Conservation (phyloP, 108 stramenopile species). For the Fistulifera pelliculosa region DNA sequence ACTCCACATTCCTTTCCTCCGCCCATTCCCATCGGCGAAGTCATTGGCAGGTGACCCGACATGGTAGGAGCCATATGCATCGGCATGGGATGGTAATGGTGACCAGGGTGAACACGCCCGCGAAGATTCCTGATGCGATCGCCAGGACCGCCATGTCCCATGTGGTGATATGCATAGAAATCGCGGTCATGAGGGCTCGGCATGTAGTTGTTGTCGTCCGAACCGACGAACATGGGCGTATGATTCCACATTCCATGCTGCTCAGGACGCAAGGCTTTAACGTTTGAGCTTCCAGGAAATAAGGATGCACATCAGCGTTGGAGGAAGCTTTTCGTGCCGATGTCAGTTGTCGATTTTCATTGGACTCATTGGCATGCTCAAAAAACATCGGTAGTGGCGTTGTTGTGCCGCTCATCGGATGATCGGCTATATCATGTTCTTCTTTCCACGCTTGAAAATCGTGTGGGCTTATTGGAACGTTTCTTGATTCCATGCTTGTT, state of each 20-base stretch:
- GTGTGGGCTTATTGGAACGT: conserved; percentile 35
- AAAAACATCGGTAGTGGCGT: conserved; percentile 67
- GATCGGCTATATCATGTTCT: conserved; percentile 34
- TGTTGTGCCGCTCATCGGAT: conserved; percentile 36
- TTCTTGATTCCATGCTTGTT: conserved; percentile 20
- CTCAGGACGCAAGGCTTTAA: neutral
- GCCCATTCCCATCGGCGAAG: conserved; percentile 53
- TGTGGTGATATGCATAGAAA: conserved; percentile 23
- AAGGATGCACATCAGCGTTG: conserved; percentile 16
- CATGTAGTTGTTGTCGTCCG: neutral
- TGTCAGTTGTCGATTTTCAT: conserved; percentile 20
- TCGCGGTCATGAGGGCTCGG: conserved; percentile 30
- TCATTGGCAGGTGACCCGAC: conserved; percentile 63
- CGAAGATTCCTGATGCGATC: conserved; percentile 78
- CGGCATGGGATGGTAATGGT: conserved; percentile 48
- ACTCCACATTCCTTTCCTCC: conserved; percentile 34
- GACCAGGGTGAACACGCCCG: conserved; percentile 47
- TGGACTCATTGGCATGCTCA: conserved; percentile 25
- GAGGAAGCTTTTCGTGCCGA: no score
- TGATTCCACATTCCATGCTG: conserved; percentile 2
- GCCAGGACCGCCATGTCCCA: conserved; percentile 14
- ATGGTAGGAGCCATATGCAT: conserved; percentile 62
- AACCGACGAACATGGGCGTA: conserved; percentile 33
- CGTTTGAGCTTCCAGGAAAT: conserved; percentile 8
- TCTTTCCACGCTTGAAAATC: conserved; percentile 48